phyloP scores from a whole-genome alignment of 73 alveolate genomes.

The Paramecium tetraurelia region DNA sequence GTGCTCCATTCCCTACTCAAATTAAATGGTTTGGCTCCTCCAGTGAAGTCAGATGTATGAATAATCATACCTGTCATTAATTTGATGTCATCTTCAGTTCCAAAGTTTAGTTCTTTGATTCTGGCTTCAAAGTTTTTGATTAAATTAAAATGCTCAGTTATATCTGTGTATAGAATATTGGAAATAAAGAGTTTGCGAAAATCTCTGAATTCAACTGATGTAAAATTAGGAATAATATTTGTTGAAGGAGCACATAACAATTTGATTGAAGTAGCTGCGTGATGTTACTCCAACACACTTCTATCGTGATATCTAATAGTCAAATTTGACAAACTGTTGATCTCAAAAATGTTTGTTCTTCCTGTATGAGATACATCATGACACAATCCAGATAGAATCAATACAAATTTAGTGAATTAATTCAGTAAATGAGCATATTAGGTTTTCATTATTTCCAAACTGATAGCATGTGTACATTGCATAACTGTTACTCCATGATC shows the following conservation, averaged over 20 bases:
- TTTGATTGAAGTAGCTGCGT: constrained; percentile 84
- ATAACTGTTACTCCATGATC: constrained; percentile 59
- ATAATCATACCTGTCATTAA: constrained; percentile 57
- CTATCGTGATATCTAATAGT: constrained; percentile 87
- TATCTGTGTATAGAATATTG: constrained; percentile 75
- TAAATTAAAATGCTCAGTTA: constrained; percentile 55
- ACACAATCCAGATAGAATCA: constrained; percentile 71
- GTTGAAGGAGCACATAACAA: constrained; percentile 65
- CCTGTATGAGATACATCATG: constrained; percentile 90
- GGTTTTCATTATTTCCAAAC: constrained; percentile 28
- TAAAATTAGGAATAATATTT: constrained; percentile 63
- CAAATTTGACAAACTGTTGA: constrained; percentile 69
- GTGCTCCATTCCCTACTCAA: constrained; percentile 32
- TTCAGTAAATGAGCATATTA: background rate
- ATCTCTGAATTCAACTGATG: constrained; percentile 62
- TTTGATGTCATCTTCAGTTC: constrained; percentile 35
- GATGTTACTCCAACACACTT: constrained; percentile 89
- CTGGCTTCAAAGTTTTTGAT: constrained; percentile 44
- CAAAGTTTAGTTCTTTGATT: background rate
- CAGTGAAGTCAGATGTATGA: constrained; percentile 59
- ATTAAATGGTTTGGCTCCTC: constrained; percentile 49
- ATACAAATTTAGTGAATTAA: constrained; percentile 48
- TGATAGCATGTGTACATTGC: constrained; percentile 38
- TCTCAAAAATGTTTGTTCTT: constrained; percentile 73
- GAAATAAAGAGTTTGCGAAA: constrained; percentile 74